Conservation (phyloP, 495 filamentous ascomycete species). For the Hypoxylon fuscum region DNA sequence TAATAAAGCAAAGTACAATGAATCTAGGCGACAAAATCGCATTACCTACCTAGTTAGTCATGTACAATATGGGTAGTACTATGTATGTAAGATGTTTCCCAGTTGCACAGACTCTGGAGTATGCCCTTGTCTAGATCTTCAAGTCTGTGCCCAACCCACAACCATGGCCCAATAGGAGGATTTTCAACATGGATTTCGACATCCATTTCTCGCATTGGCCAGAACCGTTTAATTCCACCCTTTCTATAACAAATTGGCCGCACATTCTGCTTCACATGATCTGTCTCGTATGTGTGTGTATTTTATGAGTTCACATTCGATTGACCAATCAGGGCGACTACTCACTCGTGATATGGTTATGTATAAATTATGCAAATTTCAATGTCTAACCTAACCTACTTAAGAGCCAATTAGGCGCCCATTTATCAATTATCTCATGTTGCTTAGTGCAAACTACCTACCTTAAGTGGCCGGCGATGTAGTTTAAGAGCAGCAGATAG, state of each 20-base stretch:
- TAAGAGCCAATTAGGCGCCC: too few relatives aligned
- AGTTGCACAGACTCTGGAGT: constrained; percentile 16
- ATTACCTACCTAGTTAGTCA: too few relatives aligned
- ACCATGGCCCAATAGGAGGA: constrained; percentile 31
- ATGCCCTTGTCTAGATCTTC: constrained; percentile 31
- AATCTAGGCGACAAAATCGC: too few relatives aligned
- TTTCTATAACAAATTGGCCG: constrained; percentile 31
- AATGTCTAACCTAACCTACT: too few relatives aligned
- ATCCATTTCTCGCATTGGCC: constrained; percentile 3
- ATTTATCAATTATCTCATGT: too few relatives aligned
- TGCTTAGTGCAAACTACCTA: too few relatives aligned
- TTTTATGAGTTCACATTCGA: constrained; percentile 11
- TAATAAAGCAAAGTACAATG: not conserved
- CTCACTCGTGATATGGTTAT: not conserved
- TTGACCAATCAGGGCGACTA: not conserved
- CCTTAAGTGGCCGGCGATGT: too few relatives aligned
- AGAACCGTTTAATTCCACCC: not conserved
- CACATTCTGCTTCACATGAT: constrained; percentile 37
- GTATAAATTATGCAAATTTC: not conserved
- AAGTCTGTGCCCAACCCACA: constrained; percentile 29
- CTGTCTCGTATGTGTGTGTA: constrained; percentile 28
- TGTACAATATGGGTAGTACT: too few relatives aligned
- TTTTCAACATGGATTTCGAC: too few relatives aligned
- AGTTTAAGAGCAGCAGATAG: too few relatives aligned
- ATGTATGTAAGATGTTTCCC: constrained; percentile 13